Conservation (phyloP, 441 rosid species). For the Kokia cookei region DNA sequence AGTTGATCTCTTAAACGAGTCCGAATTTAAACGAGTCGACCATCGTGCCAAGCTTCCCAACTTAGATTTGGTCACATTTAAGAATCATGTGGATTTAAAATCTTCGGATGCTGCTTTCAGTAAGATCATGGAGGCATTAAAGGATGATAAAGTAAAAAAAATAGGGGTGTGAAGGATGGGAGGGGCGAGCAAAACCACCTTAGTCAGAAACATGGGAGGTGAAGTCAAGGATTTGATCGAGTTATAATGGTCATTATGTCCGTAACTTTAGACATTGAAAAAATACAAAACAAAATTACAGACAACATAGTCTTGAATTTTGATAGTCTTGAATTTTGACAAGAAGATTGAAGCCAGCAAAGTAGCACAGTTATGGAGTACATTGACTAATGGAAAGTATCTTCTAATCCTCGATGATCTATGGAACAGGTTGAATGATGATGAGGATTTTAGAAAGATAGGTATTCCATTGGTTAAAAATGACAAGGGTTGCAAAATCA, state of each 20-base stretch:
- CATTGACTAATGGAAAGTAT: background rate
- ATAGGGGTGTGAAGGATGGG: background rate
- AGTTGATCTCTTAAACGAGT: background rate
- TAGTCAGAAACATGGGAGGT: background rate
- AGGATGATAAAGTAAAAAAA: background rate
- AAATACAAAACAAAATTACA: background rate
- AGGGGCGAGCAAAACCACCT: background rate
- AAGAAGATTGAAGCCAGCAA: background rate
- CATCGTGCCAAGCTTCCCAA: background rate
- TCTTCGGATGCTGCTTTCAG: background rate
- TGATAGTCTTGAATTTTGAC: too few relatives aligned
- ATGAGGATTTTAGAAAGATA: too few relatives aligned
- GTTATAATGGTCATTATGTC: background rate
- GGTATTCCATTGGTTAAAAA: background rate
- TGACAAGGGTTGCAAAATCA: background rate
- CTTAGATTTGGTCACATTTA: background rate
- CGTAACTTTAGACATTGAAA: background rate
- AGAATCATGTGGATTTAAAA: background rate
- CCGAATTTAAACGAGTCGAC: background rate
- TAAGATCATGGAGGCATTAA: background rate
- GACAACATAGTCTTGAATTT: accelerated
- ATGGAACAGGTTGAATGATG: background rate
- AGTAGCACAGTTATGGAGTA: background rate
- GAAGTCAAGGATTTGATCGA: background rate
- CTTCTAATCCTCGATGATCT: background rate